Percentiles rank a stretch among this genome's conserved stretches.
Evolutionary conservation across 164 flowering plant species (phyloP).

Genomic region (Chimonanthus salicifolius): DNA sequence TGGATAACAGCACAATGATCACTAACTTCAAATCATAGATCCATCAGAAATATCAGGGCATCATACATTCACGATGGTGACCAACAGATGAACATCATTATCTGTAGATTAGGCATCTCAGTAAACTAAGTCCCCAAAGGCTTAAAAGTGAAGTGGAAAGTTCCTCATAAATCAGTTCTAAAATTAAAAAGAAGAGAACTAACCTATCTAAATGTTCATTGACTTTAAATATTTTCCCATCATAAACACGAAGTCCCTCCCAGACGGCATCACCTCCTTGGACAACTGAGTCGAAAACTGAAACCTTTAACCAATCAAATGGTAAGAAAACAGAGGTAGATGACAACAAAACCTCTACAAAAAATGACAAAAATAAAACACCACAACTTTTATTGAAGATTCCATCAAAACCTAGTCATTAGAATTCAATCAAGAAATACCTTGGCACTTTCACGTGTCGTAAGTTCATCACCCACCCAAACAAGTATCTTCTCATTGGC

Average conservation of each 20-base stretch:
- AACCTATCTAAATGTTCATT: slow-evolving; percentile 92
- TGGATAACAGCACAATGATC: background rate
- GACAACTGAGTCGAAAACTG: slow-evolving; percentile 91
- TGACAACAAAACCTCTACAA: background rate
- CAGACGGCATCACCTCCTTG: slow-evolving; percentile 99
- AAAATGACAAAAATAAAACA: background rate
- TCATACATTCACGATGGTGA: background rate
- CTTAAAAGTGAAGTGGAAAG: background rate
- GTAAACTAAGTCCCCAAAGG: background rate
- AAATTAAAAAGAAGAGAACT: slow-evolving; percentile 14
- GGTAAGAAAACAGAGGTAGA: background rate
- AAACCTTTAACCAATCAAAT: slow-evolving; percentile 46
- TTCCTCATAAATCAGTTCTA: background rate
- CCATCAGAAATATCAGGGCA: background rate
- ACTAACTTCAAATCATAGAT: too few relatives aligned
- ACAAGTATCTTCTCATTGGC: slow-evolving; percentile 81
- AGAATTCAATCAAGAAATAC: slow-evolving; percentile 27
- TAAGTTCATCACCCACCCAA: slow-evolving; percentile 83
- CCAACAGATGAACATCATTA: background rate
- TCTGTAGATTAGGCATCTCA: background rate
- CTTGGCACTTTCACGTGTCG: slow-evolving; percentile 94
- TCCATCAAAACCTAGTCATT: background rate
- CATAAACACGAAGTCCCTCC: slow-evolving; percentile 93
- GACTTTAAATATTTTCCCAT: slow-evolving; percentile 81
- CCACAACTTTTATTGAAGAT: background rate